phyloP scores from a whole-genome alignment of 73 alveolate genomes.

The Blepharisma japonicum region DNA sequence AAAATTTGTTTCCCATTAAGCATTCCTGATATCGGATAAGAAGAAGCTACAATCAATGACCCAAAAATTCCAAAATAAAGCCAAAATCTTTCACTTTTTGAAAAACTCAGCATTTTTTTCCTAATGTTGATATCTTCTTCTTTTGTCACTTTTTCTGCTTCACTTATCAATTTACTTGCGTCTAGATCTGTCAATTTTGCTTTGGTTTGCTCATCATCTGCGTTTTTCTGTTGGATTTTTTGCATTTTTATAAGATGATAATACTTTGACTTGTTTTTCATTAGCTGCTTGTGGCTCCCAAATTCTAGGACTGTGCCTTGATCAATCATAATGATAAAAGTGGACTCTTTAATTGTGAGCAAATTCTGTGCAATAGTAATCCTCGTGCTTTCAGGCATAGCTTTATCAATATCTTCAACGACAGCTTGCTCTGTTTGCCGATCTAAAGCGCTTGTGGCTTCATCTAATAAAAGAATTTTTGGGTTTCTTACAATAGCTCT shows the following conservation, averaged over 20 bases:
- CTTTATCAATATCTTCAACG: conserved; percentile 52
- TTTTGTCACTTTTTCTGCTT: neutral
- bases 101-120: conserved; percentile 5
- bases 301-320: conserved; percentile 63
- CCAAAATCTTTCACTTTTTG: conserved; percentile 19
- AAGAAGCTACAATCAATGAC: neutral
- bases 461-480: conserved; percentile 50
- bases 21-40: conserved; percentile 16
- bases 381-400: conserved; percentile 48
- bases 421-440: conserved; percentile 46
- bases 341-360: conserved; percentile 63
- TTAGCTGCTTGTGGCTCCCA: conserved; percentile 60
- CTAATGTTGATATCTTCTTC: conserved; percentile 9
- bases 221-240: neutral
- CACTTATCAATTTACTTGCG: neutral
- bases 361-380: conserved; percentile 79
- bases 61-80: conserved; percentile 27
- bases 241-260: neutral
- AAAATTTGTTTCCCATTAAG: neutral
- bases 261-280: neutral
- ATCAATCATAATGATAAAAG: conserved; percentile 61
- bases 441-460: conserved; percentile 63
- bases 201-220: neutral
- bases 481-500: conserved; percentile 67
- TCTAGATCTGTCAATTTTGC: neutral